phyloP scores from a whole-genome alignment of 495 filamentous ascomycete genomes.

The Xylaria longipes region DNA sequence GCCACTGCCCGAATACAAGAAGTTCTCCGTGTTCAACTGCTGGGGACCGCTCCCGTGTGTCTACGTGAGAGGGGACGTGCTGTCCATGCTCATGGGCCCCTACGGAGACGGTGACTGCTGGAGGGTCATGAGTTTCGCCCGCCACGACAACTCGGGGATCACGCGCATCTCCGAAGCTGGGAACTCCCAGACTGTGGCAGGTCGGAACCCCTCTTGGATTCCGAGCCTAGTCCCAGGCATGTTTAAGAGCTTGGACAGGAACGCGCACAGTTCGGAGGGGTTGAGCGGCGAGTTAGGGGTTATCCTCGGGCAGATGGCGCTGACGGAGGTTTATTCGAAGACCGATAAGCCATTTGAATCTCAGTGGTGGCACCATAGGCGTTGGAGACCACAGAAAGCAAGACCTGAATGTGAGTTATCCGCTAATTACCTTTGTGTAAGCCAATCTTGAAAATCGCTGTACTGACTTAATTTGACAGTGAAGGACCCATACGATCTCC shows the following conservation, averaged over 20 bases:
- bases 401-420: background rate
- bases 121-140: slow-evolving; percentile 35
- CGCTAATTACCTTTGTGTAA: background rate
- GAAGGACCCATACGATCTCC: background rate
- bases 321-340: slow-evolving; percentile 21
- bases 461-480: background rate
- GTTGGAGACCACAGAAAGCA: background rate
- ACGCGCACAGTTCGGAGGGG: slow-evolving; percentile 25
- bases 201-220: slow-evolving; percentile 39
- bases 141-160: slow-evolving; percentile 11
- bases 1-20: background rate
- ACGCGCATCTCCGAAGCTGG: slow-evolving; percentile 23
- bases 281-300: slow-evolving; percentile 40
- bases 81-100: slow-evolving; percentile 22
- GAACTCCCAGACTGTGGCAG: slow-evolving; percentile 28
- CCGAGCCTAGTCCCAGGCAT: slow-evolving; percentile 39
- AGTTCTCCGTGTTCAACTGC: slow-evolving; percentile 40
- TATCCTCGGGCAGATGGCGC: slow-evolving; percentile 41
- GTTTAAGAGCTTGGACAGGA: slow-evolving; percentile 31
- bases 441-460: background rate
- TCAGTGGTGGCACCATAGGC: slow-evolving; percentile 11
- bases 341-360: slow-evolving; percentile 13
- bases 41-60: slow-evolving; percentile 42
- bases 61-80: slow-evolving; percentile 34
- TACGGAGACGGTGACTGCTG: slow-evolving; percentile 26